Base-by-base conservation (phyloP, 1,284 basidiomycete genomes). In the Rhizoctonia solani region DNA sequence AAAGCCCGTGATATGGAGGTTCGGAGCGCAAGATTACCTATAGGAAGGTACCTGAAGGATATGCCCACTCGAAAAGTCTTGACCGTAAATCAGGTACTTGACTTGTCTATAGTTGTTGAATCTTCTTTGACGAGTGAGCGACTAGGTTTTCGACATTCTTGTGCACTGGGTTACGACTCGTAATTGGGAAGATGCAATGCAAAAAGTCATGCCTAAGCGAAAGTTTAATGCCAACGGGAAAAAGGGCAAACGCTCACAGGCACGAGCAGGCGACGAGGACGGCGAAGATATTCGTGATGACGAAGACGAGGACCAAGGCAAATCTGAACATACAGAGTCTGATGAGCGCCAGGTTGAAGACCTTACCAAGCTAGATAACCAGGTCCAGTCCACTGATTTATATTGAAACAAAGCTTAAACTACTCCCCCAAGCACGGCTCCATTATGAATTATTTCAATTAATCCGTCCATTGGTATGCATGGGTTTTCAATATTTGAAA, bases 31-130 rank as follows among this genome's bases (percentile, higher is more conserved):
- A 88, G 93, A 50, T 84, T 99, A 53, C 97, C 97, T 0, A 98
- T 99, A 63, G 91, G 92, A 14, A 87, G 87, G 69, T 95, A 92
- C 76, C 81, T 98, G 52, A 81, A 88, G 47, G 83, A 89, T 59
- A 80, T 99, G 71, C 85, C 88, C 19, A 94, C 95, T 1, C 87
- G 97, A 67, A 98, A 98, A 75, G 46, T 99, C 27, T 81, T 99
- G 70, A 99, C 97, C 0, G 95, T 99, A 65, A 99, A 99, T 75
- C 96, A 98, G 79, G 86, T 83, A 27, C 47, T 76, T 72, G 13
- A 30, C 34, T 5, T 3, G 14, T 3, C 23, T 25, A 23, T 6
- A n/a, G 32, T 13, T 23, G 68, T 42, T 49, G 46, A 67, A 32
- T 29, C 39, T 56, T 41, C 30, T 21, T 29, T 25, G 54, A 25